phyloP scores from a whole-genome alignment of 768 basidiomycete species.

The Termitomyces sp. region DNA sequence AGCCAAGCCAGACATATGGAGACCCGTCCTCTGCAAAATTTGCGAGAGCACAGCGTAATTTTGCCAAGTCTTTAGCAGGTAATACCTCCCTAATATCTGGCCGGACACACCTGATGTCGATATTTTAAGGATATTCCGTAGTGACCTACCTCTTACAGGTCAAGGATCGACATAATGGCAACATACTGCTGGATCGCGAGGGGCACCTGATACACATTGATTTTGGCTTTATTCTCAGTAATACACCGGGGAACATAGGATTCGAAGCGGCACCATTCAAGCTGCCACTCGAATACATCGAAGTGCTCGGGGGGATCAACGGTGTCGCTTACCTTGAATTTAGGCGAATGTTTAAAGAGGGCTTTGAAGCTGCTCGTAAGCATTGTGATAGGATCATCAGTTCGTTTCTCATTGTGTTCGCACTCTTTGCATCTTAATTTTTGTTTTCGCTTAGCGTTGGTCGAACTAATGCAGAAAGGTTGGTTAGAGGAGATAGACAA shows the following conservation, averaged over 20 bases:
- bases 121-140: conserved; percentile 74
- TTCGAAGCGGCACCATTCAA: conserved; percentile 99
- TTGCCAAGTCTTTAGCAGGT: conserved; percentile 90
- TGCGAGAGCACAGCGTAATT: conserved; percentile 86
- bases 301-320: conserved; percentile 86
- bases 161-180: conserved; percentile 98
- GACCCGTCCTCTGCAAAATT: conserved; percentile 84
- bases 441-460: conserved; percentile 42
- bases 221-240: conserved; percentile 96
- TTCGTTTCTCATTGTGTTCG: conserved; percentile 27
- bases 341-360: conserved; percentile 81
- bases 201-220: conserved; percentile 97
- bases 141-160: conserved; percentile 97
- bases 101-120: not conserved
- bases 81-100: conserved; percentile 9
- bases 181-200: conserved; percentile 92
- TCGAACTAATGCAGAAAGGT: conserved; percentile 98
- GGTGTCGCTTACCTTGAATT: conserved; percentile 79
- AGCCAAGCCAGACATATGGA: conserved; percentile 72
- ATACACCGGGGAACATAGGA: conserved; percentile 95
- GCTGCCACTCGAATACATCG: conserved; percentile 89
- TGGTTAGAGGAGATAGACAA: not conserved
- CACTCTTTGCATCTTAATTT: conserved; percentile 3
- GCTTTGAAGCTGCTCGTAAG: conserved; percentile 91
- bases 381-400: conserved; percentile 96